These are phyloP conservation scores for Teratosphaeria nubilosa DNA, from an alignment of 2,329 filamentous ascomycete genomes.

Conservation along the genomic window DNA sequence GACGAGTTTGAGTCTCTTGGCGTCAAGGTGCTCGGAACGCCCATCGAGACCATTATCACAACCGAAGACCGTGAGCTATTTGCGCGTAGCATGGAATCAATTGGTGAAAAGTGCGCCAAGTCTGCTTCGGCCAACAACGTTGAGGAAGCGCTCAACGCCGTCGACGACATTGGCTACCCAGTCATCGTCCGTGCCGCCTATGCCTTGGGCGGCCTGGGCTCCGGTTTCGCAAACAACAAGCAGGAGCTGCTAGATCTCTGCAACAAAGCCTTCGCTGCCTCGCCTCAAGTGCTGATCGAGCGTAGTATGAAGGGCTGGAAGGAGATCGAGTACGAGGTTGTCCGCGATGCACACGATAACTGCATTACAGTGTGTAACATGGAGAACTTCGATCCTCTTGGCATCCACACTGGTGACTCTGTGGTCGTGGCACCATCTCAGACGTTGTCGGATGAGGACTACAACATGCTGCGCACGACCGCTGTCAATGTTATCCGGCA, in stretches of 20 bases:
- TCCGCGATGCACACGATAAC: constrained; percentile 90
- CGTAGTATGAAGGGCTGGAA: constrained; percentile 99
- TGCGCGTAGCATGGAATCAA: constrained; percentile 95
- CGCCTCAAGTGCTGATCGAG: constrained; percentile 92
- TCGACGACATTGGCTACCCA: constrained; percentile 87
- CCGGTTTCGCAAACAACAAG: constrained; percentile 88
- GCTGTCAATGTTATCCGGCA: constrained; percentile 96
- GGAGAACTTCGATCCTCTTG: constrained; percentile 98
- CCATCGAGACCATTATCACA: constrained; percentile 96
- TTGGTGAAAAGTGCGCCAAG: constrained; percentile 95
- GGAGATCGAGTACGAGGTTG: constrained; percentile 97
- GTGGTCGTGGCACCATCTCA: constrained; percentile 97
- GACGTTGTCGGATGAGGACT: constrained; percentile 93
- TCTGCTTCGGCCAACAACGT: constrained; percentile 84
- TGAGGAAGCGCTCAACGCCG: constrained; percentile 78
- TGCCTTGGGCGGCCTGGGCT: constrained; percentile 86
- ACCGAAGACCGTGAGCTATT: constrained; percentile 97
- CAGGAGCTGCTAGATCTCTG: constrained; percentile 75
- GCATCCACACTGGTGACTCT: constrained; percentile 95
- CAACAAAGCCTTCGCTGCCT: constrained; percentile 88
- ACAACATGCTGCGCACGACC: constrained; percentile 97
- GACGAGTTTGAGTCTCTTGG: constrained; percentile 90
- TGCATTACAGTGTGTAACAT: constrained; percentile 99
- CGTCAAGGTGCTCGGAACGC: constrained; percentile 88
- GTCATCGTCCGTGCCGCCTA: constrained; percentile 97